Evolutionary conservation across 345 rosid species (phyloP), one percentile per base, ranked within the genome.

Genomic region (Citrus inodora): DNA sequence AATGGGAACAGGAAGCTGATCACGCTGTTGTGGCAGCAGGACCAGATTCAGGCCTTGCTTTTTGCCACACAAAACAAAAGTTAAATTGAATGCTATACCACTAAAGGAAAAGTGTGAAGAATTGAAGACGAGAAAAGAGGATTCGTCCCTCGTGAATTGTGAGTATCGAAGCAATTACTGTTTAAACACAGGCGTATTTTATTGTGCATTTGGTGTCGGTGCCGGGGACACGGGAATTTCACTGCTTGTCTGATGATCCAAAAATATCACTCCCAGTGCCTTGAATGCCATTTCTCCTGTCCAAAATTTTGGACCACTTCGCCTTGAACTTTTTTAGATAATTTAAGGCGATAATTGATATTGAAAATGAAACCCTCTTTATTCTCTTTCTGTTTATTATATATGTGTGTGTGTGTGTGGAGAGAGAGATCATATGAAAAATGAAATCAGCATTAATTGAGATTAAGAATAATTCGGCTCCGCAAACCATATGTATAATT

Each of bases 161-260:
- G 63, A 66, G 63, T 59, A 60, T 40, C n/a, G 24, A 68, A 30
- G 37, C 48, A 2, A 21, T 56, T 73, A 56, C 32, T 25, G 27
- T 75, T 55, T 5, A 53, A 16, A 25, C 28, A 9, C 59, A 62
- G 58, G 37, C 28, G 27, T 21, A 33, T 46, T 17, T 56, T 35
- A 42, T 5, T 5, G 68, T 5, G 66, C 56, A 25, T 19, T 27
- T 58, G n/a, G 25, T 63, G 86, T 74, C 79, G 74, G 81, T 75
- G 71, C 42, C 5, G 64, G 33, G 70, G 74, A 48, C 75, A 65
- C 74, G 83, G 65, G 71, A 75, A 48, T 75, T 62, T 51, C 70
- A 75, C 72, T 61, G 38, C 48, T 32, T 48, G 66, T 71, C 77
- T 61, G 59, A 71, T 56, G 51, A 65, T 63, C 56, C 73, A 40